Percentiles rank a stretch among this genome's conserved stretches.
Evolutionary conservation across 2,329 filamentous ascomycete species (phyloP).

Genomic region (Shiraia bambusicola): DNA sequence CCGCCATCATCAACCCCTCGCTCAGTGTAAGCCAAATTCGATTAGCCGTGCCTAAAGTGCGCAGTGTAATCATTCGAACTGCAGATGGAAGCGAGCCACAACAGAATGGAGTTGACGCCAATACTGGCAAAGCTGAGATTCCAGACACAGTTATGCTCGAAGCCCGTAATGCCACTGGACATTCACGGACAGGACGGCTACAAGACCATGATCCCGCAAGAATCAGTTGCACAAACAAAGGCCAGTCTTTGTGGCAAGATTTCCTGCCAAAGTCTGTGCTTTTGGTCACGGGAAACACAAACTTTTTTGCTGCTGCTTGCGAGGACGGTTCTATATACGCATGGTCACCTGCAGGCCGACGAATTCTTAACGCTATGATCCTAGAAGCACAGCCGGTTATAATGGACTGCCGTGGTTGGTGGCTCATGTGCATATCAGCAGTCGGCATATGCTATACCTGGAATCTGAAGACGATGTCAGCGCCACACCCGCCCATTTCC

Average conservation of each 20-base stretch:
- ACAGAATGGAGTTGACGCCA: conserved; percentile 46
- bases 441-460: conserved; percentile 90
- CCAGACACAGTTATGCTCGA: conserved; percentile 76
- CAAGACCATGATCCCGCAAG: conserved; percentile 78
- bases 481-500: conserved; percentile 86
- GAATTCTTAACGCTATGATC: conserved; percentile 80
- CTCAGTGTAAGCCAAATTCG: conserved; percentile 81
- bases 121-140: conserved; percentile 50
- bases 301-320: conserved; percentile 90
- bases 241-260: conserved; percentile 86
- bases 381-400: conserved; percentile 93
- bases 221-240: conserved; percentile 78
- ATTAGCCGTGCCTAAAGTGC: conserved; percentile 82
- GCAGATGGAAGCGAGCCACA: conserved; percentile 65
- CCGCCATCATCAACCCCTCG: conserved; percentile 80
- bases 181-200: conserved; percentile 59
- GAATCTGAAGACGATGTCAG: conserved; percentile 80
- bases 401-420: conserved; percentile 84
- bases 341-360: conserved; percentile 89
- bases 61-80: conserved; percentile 78
- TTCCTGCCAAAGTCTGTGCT: conserved; percentile 84
- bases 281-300: conserved; percentile 85
- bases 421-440: conserved; percentile 85
- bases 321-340: conserved; percentile 89
- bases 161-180: conserved; percentile 74